phyloP scores from a whole-genome alignment of 2,329 filamentous ascomycete genomes.

The Cordyceps fumosorosea region DNA sequence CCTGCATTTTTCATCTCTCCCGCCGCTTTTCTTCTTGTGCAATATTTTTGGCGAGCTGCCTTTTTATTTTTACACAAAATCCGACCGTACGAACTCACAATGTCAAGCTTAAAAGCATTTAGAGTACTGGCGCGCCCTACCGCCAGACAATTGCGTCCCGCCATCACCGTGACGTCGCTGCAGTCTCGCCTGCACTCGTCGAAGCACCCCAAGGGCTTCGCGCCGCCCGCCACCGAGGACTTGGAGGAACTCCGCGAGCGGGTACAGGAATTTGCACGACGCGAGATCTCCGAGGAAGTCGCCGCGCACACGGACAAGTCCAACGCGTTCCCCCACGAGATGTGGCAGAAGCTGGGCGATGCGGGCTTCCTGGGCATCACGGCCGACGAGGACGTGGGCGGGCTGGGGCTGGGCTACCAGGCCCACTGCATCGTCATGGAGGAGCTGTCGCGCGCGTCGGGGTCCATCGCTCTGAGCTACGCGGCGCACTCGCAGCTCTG shows the following conservation, averaged over 20 bases:
- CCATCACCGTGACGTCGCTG: conserved; percentile 29
- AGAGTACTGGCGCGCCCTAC: conserved; percentile 24
- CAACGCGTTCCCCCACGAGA: conserved; percentile 82
- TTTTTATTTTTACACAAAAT: background rate
- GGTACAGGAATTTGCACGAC: conserved; percentile 81
- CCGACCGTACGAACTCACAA: conserved; percentile 7
- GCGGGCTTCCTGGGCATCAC: conserved; percentile 91
- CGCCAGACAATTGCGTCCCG: conserved; percentile 18
- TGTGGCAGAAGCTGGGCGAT: conserved; percentile 92
- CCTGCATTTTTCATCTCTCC: background rate
- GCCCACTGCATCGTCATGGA: conserved; percentile 95
- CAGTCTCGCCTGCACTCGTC: conserved; percentile 44
- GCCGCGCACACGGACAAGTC: conserved; percentile 75
- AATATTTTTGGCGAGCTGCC: conserved; percentile 1
- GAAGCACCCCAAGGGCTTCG: conserved; percentile 57
- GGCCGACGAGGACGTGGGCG: conserved; percentile 85
- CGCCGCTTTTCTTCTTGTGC: background rate
- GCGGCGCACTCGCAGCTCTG: conserved; percentile 94
- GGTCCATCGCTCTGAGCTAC: conserved; percentile 80
- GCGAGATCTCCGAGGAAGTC: conserved; percentile 79
- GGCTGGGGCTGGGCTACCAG: conserved; percentile 88
- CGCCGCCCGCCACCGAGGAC: conserved; percentile 63
- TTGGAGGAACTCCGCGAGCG: conserved; percentile 74
- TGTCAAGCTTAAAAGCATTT: conserved; percentile 20
- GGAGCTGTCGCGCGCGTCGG: conserved; percentile 83